These are phyloP conservation scores for Amylocystis lapponica DNA, from an alignment of 768 basidiomycete species.

Conservation along the genomic window DNA sequence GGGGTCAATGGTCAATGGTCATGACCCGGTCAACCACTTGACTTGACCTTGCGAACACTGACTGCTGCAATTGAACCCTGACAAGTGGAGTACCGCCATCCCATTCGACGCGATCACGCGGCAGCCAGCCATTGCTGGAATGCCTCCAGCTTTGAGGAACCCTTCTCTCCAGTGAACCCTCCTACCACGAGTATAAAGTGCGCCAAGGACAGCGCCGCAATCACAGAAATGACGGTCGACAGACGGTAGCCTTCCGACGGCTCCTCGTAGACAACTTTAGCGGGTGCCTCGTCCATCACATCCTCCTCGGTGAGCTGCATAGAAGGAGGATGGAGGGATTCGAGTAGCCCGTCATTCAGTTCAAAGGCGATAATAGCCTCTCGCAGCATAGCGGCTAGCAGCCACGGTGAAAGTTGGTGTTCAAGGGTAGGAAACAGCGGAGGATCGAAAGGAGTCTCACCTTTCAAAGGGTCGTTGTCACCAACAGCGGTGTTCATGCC, in stretches of 20 bases:
- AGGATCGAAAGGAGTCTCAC: slow-evolving; percentile 9
- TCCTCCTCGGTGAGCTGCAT: not conserved
- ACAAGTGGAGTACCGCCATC: too few relatives aligned
- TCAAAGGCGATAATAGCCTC: slow-evolving; percentile 30
- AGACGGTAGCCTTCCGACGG: slow-evolving; percentile 9
- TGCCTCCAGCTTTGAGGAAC: slow-evolving; percentile 3
- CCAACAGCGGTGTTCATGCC: slow-evolving; percentile 35
- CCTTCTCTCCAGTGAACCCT: slow-evolving; percentile 21
- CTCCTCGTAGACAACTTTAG: slow-evolving; percentile 10
- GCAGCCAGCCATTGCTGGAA: not conserved
- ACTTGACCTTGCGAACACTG: too few relatives aligned
- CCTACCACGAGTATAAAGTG: slow-evolving; percentile 25
- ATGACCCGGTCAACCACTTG: too few relatives aligned
- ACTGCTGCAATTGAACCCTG: too few relatives aligned
- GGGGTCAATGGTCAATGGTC: too few relatives aligned
- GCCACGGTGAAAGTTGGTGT: not conserved
- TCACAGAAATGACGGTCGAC: slow-evolving; percentile 21
- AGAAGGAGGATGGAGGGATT: slow-evolving; percentile 17
- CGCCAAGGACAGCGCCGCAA: slow-evolving; percentile 25
- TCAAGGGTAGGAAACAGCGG: not conserved
- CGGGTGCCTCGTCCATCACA: slow-evolving; percentile 6
- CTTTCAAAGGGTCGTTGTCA: slow-evolving; percentile 26
- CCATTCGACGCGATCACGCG: too few relatives aligned
- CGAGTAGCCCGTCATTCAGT: slow-evolving; percentile 28
- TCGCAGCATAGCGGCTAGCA: slow-evolving; percentile 20